phyloP scores from a whole-genome alignment of 371 early-diverging fungal species.

The Umbelopsis sp. region DNA sequence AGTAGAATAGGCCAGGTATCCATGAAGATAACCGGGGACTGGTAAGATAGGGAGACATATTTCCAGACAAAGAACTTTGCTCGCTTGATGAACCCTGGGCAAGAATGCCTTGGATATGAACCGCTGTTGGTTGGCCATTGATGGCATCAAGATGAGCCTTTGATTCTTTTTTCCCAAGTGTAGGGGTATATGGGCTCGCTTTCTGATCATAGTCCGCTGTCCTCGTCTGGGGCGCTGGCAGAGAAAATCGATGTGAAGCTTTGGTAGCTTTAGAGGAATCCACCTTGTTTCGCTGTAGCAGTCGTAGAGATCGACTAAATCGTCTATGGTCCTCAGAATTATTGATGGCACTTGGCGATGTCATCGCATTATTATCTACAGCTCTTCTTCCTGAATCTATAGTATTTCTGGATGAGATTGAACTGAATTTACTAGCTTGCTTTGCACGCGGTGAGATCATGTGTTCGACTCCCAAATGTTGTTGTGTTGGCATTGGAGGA shows the following conservation, averaged over 20 bases:
- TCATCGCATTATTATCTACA: not conserved
- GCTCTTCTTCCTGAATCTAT: not conserved
- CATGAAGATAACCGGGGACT: slow-evolving; percentile 22
- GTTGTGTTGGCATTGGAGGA: slow-evolving; percentile 21
- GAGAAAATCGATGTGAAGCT: slow-evolving; percentile 1
- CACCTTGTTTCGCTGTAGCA: slow-evolving; percentile 10
- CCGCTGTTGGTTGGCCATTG: not conserved
- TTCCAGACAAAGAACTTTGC: not conserved
- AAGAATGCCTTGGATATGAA: not conserved
- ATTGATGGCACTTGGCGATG: not conserved
- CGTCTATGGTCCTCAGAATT: not conserved
- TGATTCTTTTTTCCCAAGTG: not conserved
- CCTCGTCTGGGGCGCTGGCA: not conserved
- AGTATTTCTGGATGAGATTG: not conserved
- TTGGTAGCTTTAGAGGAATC: not conserved
- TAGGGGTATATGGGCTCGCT: not conserved
- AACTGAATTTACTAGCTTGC: slow-evolving; percentile 22
- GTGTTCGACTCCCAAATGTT: slow-evolving; percentile 33
- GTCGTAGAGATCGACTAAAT: not conserved
- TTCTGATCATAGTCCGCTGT: not conserved
- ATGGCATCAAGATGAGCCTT: not conserved
- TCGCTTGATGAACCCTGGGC: not conserved
- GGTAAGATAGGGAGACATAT: not conserved
- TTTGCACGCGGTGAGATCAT: slow-evolving; percentile 34
- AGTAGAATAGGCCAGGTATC: slow-evolving; percentile 23